A percentile compares a stretch with the other conserved stretches of the same genome.
Evolutionary conservation across 208 protist genomes (phyloP).

Genomic region (Naegleria gruberi): DNA sequence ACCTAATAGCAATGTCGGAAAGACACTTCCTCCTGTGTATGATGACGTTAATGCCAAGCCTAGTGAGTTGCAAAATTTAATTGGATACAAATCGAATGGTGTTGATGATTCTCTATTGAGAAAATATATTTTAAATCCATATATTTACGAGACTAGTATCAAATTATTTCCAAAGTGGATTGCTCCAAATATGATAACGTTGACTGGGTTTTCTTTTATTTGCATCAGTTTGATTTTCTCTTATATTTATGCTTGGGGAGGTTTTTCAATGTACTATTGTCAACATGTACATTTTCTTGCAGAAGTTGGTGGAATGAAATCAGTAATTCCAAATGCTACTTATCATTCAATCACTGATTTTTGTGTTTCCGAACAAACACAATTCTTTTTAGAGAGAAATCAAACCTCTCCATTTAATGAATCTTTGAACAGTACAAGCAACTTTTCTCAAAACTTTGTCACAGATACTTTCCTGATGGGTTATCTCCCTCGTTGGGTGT

Average conservation of each 20-base stretch:
- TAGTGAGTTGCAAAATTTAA: background rate
- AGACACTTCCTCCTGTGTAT: background rate
- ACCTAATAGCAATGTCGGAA: background rate
- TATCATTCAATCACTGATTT: background rate
- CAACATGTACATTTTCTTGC: background rate
- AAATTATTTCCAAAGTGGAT: slow-evolving; percentile 6
- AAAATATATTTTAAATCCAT: slow-evolving; percentile 15
- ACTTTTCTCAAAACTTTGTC: background rate
- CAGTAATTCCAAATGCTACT: background rate
- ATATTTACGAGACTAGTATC: background rate
- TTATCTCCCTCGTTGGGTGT: slow-evolving; percentile 60
- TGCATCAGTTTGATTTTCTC: background rate
- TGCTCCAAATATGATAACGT: slow-evolving; percentile 8
- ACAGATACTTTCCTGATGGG: background rate
- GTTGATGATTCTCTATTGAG: background rate
- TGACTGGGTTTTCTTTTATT: background rate
- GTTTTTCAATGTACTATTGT: background rate
- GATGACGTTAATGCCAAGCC: background rate
- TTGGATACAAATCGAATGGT: background rate
- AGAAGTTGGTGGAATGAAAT: background rate
- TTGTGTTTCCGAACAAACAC: background rate
- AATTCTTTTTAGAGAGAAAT: background rate
- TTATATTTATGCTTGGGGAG: background rate
- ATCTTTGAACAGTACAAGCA: background rate
- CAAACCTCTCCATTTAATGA: background rate